Evolutionary conservation across 208 protist species (phyloP), one percentile per base, ranked within the genome.

Genomic region (Leishmania arabica): DNA sequence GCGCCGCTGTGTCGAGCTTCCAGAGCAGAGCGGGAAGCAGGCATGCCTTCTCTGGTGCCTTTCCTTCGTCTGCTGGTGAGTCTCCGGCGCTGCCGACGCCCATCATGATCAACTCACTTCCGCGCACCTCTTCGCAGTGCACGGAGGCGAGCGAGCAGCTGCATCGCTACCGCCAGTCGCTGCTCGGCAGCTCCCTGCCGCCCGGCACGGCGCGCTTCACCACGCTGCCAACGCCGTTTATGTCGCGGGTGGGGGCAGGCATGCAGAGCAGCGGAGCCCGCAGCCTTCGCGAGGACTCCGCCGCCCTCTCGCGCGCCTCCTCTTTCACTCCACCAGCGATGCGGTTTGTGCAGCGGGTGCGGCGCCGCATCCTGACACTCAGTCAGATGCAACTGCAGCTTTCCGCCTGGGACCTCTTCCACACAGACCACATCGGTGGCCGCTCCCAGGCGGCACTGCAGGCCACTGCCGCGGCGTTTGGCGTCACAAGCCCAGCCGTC

Each of bases 221-320:
- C 45, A 76, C 82, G 0, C 76, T 85, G 58, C 82, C 82, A 27
- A 79, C 78, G 40, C 82, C 82, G 0, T 85, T 82, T 56, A 72
- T 79, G n/a, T 56, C 77, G 15, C 76, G 71, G n/a, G 76, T n/a
- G n/a, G 54, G 80, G 60, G 45, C 54, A 0, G 49, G 58, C 21
- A 62, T 45, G 42, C 64, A 45, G 27, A 45, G 66, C 58, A 82
- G 65, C 56, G n/a, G 58, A 19, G 78, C 72, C 56, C 82, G 72
- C 71, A 86, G 77, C 73, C 31, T 79, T 24, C 82, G 78, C 74
- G 82, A 86, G 17, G 82, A 86, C 68, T 86, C 82, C 1, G 75
- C 74, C 27, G 7, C 82, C 1, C 78, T 86, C 42, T 86, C 82
- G 2, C 82, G 64, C 27, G 78, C 54, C 21, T 86, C 82, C 47